Base-by-base conservation (phyloP, 129 eudicot species). In the Lactuca saligna region DNA sequence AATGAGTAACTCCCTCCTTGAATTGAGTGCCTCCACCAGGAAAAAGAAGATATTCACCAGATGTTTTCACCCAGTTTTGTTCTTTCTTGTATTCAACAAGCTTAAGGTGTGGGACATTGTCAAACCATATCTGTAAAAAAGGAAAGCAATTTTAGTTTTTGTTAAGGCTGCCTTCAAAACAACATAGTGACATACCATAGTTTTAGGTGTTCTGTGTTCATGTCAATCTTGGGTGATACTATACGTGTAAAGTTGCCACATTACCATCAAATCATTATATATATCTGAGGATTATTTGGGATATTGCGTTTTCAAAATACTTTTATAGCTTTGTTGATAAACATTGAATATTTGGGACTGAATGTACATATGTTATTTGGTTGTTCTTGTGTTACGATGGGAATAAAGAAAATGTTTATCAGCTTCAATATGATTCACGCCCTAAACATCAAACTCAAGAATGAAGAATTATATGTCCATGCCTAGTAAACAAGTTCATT, bases 11-110 rank as follows among this genome's bases (percentile, higher is more conserved):
- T 61, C 99, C 99, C 13, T 85, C 85, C 73, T 87, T 94, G 59
- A 90, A 94, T 64, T 94, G 99, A 60, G 99, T 94, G 9, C 99
- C 99, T 42, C 97, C 97, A 44, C 99, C 99, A 68, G 97, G 99
- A 54, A 94, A 94, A 64, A 83, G 70, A 71, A 94, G 84, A 82
- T 87, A 83, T 63, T 90, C 89, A 50, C 87, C 96, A 8, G 88
- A 81, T 66, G 73, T 79, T 14, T 77, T 78, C 65, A 94, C 99
- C 99, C 99, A 94, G 64, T 74, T 84, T 76, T 94, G 99, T 78
- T 83, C 96, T 89, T 90, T 94, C 84, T 94, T 94, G 86, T 85
- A 94, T 65, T 94, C 99, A 0, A 94, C 97, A 32, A 94, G 99
- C 90, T 89, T 94, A 63, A 96, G 95, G 70, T 94, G 97, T 61